A percentile compares a stretch with the other conserved stretches of the same genome.
These are phyloP conservation scores for Tetrahymena borealis DNA, from an alignment of 73 alveolate species.

Conservation along the genomic window DNA sequence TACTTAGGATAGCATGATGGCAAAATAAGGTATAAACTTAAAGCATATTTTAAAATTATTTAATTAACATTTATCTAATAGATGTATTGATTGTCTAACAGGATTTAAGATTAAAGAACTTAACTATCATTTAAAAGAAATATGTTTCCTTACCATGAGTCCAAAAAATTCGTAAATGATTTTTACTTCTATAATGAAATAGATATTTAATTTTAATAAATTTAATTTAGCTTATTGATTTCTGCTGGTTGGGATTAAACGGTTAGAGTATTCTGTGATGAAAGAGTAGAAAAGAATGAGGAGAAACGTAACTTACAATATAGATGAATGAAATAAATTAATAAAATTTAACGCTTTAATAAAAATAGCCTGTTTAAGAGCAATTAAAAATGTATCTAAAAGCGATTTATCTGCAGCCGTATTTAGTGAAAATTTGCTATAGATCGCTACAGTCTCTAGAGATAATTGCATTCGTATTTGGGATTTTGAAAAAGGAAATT, in stretches of 20 bases:
- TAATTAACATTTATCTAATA: not conserved
- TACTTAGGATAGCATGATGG: slow-evolving; percentile 29
- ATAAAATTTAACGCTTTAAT: too few species aligned
- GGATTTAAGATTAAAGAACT: not conserved
- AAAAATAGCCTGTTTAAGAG: slow-evolving; percentile 5
- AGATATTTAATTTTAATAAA: not conserved
- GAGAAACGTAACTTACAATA: not conserved
- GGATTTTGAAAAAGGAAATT: slow-evolving; percentile 40
- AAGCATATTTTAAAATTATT: not conserved
- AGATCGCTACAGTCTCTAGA: slow-evolving; percentile 8
- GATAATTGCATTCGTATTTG: slow-evolving; percentile 14
- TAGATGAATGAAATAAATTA: too few species aligned
- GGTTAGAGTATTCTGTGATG: slow-evolving; percentile 13
- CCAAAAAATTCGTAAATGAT: not conserved
- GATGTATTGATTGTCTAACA: not conserved
- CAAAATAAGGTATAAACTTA: not conserved
- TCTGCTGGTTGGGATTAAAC: slow-evolving; percentile 28
- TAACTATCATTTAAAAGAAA: not conserved
- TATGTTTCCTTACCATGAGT: not conserved
- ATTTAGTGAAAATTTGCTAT: slow-evolving; percentile 21
- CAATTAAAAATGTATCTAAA: slow-evolving; percentile 22
- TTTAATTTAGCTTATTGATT: not conserved
- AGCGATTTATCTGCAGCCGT: slow-evolving; percentile 9
- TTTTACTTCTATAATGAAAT: not conserved
- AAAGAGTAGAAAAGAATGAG: not conserved